phyloP scores from a whole-genome alignment of 1,139 yeast species.

The Yamadazyma diospyri region DNA sequence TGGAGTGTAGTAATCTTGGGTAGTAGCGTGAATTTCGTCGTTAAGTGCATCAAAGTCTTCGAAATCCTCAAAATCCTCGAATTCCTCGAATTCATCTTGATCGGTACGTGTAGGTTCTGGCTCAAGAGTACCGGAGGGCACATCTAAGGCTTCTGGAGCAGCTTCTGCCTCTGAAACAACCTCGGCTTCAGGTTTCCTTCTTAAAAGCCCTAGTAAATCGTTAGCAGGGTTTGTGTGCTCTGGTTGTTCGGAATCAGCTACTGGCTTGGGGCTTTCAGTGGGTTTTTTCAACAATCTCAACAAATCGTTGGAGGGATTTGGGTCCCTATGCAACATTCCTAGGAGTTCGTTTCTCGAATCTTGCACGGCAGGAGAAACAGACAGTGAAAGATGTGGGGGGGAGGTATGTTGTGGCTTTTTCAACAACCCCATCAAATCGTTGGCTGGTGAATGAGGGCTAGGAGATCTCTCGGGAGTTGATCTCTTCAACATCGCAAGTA shows the following conservation, averaged over 20 bases:
- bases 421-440: constrained; percentile 10
- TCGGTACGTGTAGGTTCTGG: no score
- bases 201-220: constrained; percentile 23
- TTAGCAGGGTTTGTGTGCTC: no score
- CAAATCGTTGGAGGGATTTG: constrained; percentile 16
- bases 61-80: constrained; percentile 36
- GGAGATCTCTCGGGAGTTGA: constrained; percentile 4
- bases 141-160: background rate
- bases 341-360: constrained; percentile 17
- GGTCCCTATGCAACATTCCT: constrained; percentile 16
- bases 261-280: background rate
- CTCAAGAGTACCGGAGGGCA: background rate
- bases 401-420: constrained; percentile 6
- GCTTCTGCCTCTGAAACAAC: background rate
- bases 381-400: background rate
- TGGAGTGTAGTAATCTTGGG: constrained; percentile 9
- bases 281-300: constrained; percentile 21
- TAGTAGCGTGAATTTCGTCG: constrained; percentile 16
- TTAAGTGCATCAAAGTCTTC: constrained; percentile 28
- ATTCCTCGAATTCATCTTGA: constrained; percentile 10
- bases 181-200: constrained; percentile 3
- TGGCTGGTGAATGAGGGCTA: constrained; percentile 6
- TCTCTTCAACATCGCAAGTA: constrained; percentile 16
- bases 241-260: background rate
- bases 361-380: constrained; percentile 1